Conservation (phyloP, 305 asterid species). For the Solanum hybrid region DNA sequence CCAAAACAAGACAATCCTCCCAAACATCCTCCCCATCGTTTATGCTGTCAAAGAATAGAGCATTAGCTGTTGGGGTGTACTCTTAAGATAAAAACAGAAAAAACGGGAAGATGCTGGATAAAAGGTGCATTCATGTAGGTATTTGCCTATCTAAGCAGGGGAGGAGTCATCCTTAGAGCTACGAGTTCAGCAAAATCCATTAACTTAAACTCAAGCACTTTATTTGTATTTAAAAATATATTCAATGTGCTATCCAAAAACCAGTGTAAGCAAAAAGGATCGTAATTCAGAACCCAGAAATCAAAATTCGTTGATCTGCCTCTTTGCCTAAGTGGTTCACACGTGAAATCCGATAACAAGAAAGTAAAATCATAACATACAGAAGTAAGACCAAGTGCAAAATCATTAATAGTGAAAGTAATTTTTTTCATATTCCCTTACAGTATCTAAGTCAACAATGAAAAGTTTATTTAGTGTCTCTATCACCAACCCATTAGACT, state of each 20-base stretch:
- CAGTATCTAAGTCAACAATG: neutral
- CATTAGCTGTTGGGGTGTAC: neutral
- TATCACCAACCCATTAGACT: neutral
- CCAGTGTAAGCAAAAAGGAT: neutral
- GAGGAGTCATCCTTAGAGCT: neutral
- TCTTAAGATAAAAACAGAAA: neutral
- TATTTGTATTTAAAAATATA: neutral
- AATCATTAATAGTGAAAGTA: neutral
- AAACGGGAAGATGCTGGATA: neutral
- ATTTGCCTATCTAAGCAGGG: neutral
- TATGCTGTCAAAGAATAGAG: conserved; percentile 47
- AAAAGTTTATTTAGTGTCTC: neutral
- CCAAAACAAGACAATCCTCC: conserved; percentile 81
- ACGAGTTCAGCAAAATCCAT: neutral
- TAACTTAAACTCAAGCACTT: neutral
- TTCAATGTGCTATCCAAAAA: neutral
- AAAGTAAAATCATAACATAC: neutral
- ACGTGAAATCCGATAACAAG: neutral
- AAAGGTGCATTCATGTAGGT: neutral
- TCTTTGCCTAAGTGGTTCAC: neutral
- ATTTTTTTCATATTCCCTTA: neutral
- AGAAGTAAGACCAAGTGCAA: neutral
- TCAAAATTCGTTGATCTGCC: neutral
- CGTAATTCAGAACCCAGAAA: neutral
- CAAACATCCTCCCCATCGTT: conserved; percentile 85